phyloP scores from a whole-genome alignment of 2,329 filamentous ascomycete species.

The Lachnellula subtilissima region DNA sequence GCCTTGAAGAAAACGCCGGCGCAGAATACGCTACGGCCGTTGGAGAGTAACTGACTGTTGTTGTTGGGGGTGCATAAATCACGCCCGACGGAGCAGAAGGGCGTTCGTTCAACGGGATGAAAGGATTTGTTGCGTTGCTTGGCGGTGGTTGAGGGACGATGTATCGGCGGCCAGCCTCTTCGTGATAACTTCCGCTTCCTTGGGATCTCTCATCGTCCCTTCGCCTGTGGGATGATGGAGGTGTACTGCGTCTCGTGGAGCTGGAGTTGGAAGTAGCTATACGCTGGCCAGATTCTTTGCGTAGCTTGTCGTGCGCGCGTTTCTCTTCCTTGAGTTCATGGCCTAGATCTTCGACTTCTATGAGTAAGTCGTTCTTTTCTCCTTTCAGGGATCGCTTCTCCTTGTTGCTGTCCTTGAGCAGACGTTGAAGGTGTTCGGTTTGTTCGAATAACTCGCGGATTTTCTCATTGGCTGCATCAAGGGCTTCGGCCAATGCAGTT shows the following conservation, averaged over 20 bases:
- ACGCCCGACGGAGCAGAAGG: conserved; percentile 5
- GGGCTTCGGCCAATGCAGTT: conserved; percentile 21
- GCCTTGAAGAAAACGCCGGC: conserved; percentile 3
- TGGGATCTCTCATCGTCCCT: background rate
- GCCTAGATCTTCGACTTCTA: conserved; percentile 8
- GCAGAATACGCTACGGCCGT: conserved; percentile 7
- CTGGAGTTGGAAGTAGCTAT: conserved; percentile 1
- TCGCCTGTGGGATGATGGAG: background rate
- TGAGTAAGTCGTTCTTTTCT: conserved; percentile 13
- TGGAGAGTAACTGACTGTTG: conserved; percentile 2
- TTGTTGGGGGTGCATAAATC: conserved; percentile 3
- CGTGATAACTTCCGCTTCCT: background rate
- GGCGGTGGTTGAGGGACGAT: conserved; percentile 13
- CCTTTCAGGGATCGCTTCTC: conserved; percentile 20
- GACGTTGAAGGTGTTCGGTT: conserved; percentile 9
- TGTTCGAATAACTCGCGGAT: conserved; percentile 13
- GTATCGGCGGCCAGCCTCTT: conserved; percentile 5
- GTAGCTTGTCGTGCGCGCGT: conserved; percentile 3
- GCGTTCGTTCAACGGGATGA: conserved; percentile 14
- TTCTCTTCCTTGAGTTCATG: conserved; percentile 7
- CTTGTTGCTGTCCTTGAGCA: conserved; percentile 20
- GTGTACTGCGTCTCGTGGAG: conserved; percentile 3
- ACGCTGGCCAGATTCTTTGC: background rate
- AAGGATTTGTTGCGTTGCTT: conserved; percentile 20
- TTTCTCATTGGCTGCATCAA: conserved; percentile 21